These are phyloP conservation scores for Lecanicillium sp. DNA, from an alignment of 2,329 filamentous ascomycete genomes.

Conservation along the genomic window DNA sequence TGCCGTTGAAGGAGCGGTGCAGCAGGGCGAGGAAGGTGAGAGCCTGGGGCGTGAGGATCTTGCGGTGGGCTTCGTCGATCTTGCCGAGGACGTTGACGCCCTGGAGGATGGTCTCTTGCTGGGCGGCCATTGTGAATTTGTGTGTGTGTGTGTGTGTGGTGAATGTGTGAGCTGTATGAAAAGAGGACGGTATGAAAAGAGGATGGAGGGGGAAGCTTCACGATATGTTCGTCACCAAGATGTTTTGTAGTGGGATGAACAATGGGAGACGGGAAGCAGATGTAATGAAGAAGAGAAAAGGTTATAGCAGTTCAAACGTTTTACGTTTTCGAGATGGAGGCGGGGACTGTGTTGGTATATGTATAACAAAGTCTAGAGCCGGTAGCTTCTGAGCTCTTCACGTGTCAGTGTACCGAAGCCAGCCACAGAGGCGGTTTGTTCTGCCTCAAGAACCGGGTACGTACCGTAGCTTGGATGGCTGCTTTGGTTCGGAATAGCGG, in stretches of 20 bases:
- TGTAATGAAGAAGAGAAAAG: background rate
- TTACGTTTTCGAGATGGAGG: too few relatives aligned
- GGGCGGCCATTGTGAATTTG: conserved; percentile 44
- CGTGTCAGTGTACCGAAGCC: background rate
- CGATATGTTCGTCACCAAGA: background rate
- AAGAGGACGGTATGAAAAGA: conserved; percentile 3
- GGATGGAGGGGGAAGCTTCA: background rate
- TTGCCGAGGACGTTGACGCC: conserved; percentile 81
- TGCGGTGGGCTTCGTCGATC: conserved; percentile 71
- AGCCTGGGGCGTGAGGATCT: conserved; percentile 88
- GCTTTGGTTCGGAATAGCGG: conserved; percentile 10
- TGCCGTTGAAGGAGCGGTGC: conserved; percentile 88
- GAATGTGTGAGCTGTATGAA: conserved; percentile 6
- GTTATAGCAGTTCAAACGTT: too few relatives aligned
- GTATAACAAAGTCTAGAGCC: too few relatives aligned
- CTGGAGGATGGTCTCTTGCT: conserved; percentile 69
- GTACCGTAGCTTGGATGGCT: background rate
- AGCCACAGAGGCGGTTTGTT: background rate
- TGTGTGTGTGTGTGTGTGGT: conserved; percentile 11
- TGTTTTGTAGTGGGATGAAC: background rate
- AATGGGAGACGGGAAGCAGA: background rate
- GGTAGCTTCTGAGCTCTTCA: too few relatives aligned
- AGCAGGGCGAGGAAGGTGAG: conserved; percentile 89
- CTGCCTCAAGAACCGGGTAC: background rate
- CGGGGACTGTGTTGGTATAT: too few relatives aligned